Base-by-base conservation (phyloP, 2,329 filamentous ascomycete genomes). In the Cephalotrichum gorgonifer region DNA sequence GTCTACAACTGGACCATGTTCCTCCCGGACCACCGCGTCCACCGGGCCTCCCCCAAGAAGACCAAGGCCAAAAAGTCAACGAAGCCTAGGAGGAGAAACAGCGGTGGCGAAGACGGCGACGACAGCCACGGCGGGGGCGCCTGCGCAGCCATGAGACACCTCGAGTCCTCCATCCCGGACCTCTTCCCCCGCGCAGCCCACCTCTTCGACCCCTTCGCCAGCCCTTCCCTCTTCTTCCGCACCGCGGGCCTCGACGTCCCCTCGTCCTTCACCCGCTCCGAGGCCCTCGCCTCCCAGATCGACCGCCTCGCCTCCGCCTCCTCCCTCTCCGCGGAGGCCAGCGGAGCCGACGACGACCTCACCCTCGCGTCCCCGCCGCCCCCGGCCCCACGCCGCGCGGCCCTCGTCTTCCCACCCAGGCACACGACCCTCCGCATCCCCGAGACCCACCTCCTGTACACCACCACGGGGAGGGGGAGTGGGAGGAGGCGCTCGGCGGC, bases 1-100 rank as follows among this genome's bases (percentile, higher is more conserved):
- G 70, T 83, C 51, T 83, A 79, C 63, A 75, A 83, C 63, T 83
- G 79, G 80, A 79, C 77, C 50, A 75, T 69, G 59, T 77, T 81
- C 51, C 67, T 79, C 11, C 74, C 74, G 0, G 70, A 74, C 53
- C 74, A 80, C 50, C 68, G 65, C 6, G 60, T 71, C 52, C 71
- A 77, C 54, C 50, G 50, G 17, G 33, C 50, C 11, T 38, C 47
- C 8, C 44, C 48, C 35, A 49, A 48, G 20, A 50, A 43, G 39
- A 25, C 49, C 27, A 20, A 26, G 15, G 28, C n/a, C 9, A 17
- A 27, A 22, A 41, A 22, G 38, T n/a, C n/a, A n/a, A n/a, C 30
- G 9, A 33, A 9, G 30, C 30, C 9, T 9, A 9, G 30, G 30
- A 33, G 30, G 30, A 33, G 30, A n/a, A n/a, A n/a, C n/a, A n/a